Evolutionary conservation across 106 monocot species (phyloP).

Genomic region (Platanthera guangdongensis): DNA sequence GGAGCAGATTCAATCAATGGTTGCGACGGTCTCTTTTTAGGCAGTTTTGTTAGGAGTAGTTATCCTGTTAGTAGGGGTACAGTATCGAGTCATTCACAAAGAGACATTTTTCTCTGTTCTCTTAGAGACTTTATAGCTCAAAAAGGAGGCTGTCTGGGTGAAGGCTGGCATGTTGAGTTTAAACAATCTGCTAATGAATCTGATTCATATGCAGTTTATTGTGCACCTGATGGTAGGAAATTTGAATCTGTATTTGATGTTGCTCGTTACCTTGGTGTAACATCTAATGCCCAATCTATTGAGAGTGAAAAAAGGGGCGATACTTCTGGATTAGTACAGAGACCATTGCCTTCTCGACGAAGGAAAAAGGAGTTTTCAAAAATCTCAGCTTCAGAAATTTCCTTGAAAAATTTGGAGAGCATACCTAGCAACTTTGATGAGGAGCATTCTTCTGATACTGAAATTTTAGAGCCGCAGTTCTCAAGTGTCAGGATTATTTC

Average conservation of each 20-base stretch:
- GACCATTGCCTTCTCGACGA: slow-evolving; percentile 26
- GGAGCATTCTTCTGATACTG: slow-evolving; percentile 30
- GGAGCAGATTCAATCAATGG: slow-evolving; percentile 7
- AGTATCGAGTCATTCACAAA: slow-evolving; percentile 15
- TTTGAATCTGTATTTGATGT: slow-evolving; percentile 79
- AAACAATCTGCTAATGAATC: slow-evolving; percentile 23
- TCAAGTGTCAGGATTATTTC: slow-evolving; percentile 18
- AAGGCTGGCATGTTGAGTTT: slow-evolving; percentile 61
- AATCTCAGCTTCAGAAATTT: slow-evolving; percentile 22
- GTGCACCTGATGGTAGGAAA: slow-evolving; percentile 61
- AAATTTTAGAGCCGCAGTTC: slow-evolving; percentile 21
- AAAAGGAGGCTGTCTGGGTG: slow-evolving; percentile 40
- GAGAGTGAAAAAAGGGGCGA: slow-evolving; percentile 41
- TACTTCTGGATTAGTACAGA: slow-evolving; percentile 29
- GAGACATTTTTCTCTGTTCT: slow-evolving; percentile 29
- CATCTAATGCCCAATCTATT: slow-evolving; percentile 19
- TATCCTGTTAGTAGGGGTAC: slow-evolving; percentile 8
- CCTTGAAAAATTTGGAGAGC: slow-evolving; percentile 28
- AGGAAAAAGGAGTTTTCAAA: slow-evolving; percentile 55
- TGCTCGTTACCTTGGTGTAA: slow-evolving; percentile 54
- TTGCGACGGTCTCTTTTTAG: slow-evolving; percentile 17
- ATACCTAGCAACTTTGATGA: slow-evolving; percentile 12
- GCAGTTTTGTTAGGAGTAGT: slow-evolving; percentile 18
- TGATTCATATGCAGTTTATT: slow-evolving; percentile 35
- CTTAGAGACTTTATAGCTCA: slow-evolving; percentile 44